Evolutionary conservation across 2,329 filamentous ascomycete species (phyloP), one percentile per base, ranked within the genome.

Genomic region (Chaetomiaceae sp.): DNA sequence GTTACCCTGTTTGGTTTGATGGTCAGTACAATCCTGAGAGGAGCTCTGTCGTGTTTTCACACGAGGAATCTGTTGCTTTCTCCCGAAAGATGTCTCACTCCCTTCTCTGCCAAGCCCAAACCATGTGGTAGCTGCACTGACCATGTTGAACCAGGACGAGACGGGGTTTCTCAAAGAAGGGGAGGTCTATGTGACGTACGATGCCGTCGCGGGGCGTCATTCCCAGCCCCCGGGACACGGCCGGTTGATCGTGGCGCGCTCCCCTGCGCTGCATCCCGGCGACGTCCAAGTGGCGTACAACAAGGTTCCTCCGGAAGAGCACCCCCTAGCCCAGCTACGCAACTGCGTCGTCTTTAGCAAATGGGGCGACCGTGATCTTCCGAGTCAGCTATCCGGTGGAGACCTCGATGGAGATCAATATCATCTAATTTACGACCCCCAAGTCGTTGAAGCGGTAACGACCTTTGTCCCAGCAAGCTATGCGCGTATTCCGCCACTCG

Each of bases 331-430:
- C 1, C 59, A 70, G 0, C 70, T 90, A 1, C 68, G 71, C 2
- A 95, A 94, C 57, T 90, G 87, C 49, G 74, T 95, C 14, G 79
- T 86, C 1, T 95, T 95, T 60, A 89, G 83, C 49, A 78, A 81
- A 47, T 71, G 76, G 34, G 88, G 89, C 0, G 20, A 56, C 0
- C 78, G 88, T 14, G 88, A 94, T 58, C 68, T 95, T 0, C 87
- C 88, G 0, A 91, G 86, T 50, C 76, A 84, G 62, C 70, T 95
- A 0, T 84, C 84, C 43, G 88, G 88, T 1, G 88, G 88, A 0
- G 88, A 95, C 61, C 73, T 95, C 0, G 88, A 93, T 53, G 88
- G 88, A 0, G 89, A 95, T 60, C 67, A 87, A 0, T 95, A 86
- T 63, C 84, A 88, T 53, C 67, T 94, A 40, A 86, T 94, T 38